These are phyloP conservation scores for Aegilops longissima DNA, from an alignment of 176 grass and related monocot species.

Conservation along the genomic window DNA sequence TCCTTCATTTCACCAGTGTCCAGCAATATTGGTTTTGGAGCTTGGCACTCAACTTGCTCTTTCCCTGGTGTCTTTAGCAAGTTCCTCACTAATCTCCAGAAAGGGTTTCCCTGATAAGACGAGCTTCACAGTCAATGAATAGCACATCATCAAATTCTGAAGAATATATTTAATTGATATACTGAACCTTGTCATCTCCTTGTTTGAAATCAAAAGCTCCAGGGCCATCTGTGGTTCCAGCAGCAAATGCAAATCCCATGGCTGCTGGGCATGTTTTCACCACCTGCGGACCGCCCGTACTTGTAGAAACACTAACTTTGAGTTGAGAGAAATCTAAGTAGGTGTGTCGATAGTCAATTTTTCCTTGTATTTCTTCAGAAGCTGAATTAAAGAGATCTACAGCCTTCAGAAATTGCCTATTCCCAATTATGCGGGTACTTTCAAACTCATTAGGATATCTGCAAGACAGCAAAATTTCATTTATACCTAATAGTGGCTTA, in stretches of 20 bases:
- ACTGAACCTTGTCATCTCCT: conserved; percentile 84
- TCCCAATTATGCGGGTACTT: conserved; percentile 87
- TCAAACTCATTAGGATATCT: conserved; percentile 97
- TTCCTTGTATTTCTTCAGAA: conserved; percentile 78
- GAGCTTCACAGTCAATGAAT: conserved; percentile 21
- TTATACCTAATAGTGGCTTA: background rate
- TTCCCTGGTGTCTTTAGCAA: conserved; percentile 69
- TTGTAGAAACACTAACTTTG: conserved; percentile 58
- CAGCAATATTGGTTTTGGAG: conserved; percentile 96
- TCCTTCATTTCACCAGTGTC: conserved; percentile 96
- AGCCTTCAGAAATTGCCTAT: conserved; percentile 86
- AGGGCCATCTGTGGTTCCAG: conserved; percentile 97
- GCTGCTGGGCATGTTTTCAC: conserved; percentile 93
- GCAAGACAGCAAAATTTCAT: conserved; percentile 36
- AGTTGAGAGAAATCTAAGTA: conserved; percentile 90
- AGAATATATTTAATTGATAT: conserved; percentile 25
- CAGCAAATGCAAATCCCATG: conserved; percentile 96
- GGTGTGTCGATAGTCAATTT: conserved; percentile 77
- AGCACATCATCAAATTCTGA: conserved; percentile 13
- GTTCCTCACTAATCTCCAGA: conserved; percentile 93
- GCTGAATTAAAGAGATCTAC: conserved; percentile 76
- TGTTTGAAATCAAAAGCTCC: conserved; percentile 96
- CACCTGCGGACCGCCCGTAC: conserved; percentile 41
- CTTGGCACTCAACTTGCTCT: conserved; percentile 80
- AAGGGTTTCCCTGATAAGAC: conserved; percentile 82